Evolutionary conservation across 2,329 filamentous ascomycete species (phyloP).

Genomic region (Aspergillus sp.): DNA sequence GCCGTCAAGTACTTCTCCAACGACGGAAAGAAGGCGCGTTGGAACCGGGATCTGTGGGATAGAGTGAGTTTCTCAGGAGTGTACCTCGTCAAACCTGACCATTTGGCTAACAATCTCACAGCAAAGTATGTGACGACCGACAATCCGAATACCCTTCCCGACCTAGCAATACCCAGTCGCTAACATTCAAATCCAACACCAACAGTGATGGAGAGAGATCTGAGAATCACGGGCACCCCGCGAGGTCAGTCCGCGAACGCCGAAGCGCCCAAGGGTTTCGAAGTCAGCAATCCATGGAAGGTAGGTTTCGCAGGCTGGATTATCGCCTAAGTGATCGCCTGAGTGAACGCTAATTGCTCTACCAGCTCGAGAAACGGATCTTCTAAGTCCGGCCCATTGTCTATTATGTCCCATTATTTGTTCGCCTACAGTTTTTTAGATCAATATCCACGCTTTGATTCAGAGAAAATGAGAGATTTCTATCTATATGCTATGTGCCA

Average conservation of each 20-base stretch:
- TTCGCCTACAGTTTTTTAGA: slow-evolving; percentile 15
- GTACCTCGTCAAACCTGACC: slow-evolving; percentile 13
- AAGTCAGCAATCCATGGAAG: slow-evolving; percentile 67
- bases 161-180: slow-evolving; percentile 2
- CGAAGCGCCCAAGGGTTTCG: slow-evolving; percentile 61
- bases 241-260: slow-evolving; percentile 62
- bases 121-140: slow-evolving; percentile 51
- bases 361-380: slow-evolving; percentile 41
- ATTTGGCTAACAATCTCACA: slow-evolving; percentile 43
- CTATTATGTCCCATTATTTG: slow-evolving; percentile 23
- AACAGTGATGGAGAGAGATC: slow-evolving; percentile 67
- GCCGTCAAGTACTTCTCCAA: slow-evolving; percentile 61
- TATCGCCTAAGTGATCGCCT: too few species aligned
- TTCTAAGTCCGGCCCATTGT: slow-evolving; percentile 29
- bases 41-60: slow-evolving; percentile 64
- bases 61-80: slow-evolving; percentile 48
- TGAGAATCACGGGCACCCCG: slow-evolving; percentile 59
- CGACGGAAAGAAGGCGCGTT: slow-evolving; percentile 60
- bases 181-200: slow-evolving; percentile 20
- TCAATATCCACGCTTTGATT: slow-evolving; percentile 19
- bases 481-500: slow-evolving; percentile 22
- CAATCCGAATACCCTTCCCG: slow-evolving; percentile 8
- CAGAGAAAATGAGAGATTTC: slow-evolving; percentile 2
- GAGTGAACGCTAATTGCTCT: slow-evolving; percentile 17
- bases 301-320: slow-evolving; percentile 38